These are phyloP conservation scores for Aspergillus sclerotialis DNA, from an alignment of 2,329 filamentous ascomycete genomes.

Conservation along the genomic window DNA sequence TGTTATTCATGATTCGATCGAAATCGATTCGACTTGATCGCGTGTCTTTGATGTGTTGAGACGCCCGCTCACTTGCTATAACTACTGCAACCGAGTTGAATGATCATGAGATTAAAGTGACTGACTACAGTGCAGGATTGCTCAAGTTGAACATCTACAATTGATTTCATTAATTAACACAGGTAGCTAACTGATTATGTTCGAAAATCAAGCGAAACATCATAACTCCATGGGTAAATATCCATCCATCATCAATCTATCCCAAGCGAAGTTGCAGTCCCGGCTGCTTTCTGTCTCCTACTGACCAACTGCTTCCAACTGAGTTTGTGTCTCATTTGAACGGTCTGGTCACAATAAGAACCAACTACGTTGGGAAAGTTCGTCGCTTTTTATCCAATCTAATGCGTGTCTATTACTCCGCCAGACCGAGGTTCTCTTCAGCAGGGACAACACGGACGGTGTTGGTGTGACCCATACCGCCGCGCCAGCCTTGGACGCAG, in stretches of 20 bases:
- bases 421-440: conserved; percentile 37
- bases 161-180: too few species aligned
- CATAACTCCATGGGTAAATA: background rate
- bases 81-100: too few species aligned
- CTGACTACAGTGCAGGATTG: too few species aligned
- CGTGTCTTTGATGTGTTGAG: too few species aligned
- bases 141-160: too few species aligned
- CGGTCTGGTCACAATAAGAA: background rate
- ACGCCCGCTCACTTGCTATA: too few species aligned
- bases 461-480: conserved; percentile 63
- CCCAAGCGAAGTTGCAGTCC: too few species aligned
- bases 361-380: background rate
- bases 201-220: background rate
- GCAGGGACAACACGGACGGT: conserved; percentile 49
- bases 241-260: background rate
- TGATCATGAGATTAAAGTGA: too few species aligned
- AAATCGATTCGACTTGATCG: too few species aligned
- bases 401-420: conserved; percentile 24
- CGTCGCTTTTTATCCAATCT: conserved; percentile 10
- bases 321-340: too few species aligned
- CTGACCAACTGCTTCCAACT: too few species aligned
- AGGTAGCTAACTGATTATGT: background rate
- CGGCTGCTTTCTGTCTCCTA: too few species aligned
- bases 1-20: background rate
- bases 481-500: conserved; percentile 62